These are phyloP conservation scores for Rhynchosporium agropyri DNA, from an alignment of 2,329 filamentous ascomycete genomes.

Conservation along the genomic window DNA sequence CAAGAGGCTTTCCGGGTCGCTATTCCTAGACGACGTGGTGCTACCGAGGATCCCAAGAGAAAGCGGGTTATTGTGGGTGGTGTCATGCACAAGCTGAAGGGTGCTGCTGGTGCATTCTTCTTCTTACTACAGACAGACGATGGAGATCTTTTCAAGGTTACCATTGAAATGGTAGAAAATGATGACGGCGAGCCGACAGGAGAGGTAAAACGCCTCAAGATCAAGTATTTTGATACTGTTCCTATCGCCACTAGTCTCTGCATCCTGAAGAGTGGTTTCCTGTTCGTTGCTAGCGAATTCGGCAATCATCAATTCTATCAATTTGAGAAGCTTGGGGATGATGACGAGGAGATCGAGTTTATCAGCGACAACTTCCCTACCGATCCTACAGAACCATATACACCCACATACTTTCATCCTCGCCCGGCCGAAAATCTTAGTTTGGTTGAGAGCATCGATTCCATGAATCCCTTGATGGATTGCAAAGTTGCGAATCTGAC, in stretches of 20 bases:
- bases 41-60: conserved; percentile 88
- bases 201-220: conserved; percentile 80
- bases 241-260: conserved; percentile 85
- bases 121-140: conserved; percentile 95
- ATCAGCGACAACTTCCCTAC: conserved; percentile 79
- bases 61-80: conserved; percentile 87
- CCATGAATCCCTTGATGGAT: conserved; percentile 88
- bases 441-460: conserved; percentile 80
- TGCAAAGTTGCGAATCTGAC: conserved; percentile 90
- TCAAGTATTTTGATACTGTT: conserved; percentile 98
- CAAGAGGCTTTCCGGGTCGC: conserved; percentile 86
- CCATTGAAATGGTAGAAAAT: conserved; percentile 86
- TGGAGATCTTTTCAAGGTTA: conserved; percentile 97
- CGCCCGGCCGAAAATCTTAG: conserved; percentile 79
- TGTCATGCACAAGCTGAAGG: conserved; percentile 96
- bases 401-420: conserved; percentile 83
- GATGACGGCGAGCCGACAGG: conserved; percentile 75
- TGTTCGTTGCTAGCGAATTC: conserved; percentile 89
- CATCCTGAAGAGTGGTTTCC: conserved; percentile 92
- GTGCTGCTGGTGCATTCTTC: conserved; percentile 84
- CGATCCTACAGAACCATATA: conserved; percentile 71
- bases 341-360: conserved; percentile 88
- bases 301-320: conserved; percentile 96
- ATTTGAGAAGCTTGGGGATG: conserved; percentile 94
- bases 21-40: conserved; percentile 82